Percentiles rank a stretch among this genome's conserved stretches.
Conservation (phyloP, 2,329 filamentous ascomycete genomes). For the Coniochaeta sp. region DNA sequence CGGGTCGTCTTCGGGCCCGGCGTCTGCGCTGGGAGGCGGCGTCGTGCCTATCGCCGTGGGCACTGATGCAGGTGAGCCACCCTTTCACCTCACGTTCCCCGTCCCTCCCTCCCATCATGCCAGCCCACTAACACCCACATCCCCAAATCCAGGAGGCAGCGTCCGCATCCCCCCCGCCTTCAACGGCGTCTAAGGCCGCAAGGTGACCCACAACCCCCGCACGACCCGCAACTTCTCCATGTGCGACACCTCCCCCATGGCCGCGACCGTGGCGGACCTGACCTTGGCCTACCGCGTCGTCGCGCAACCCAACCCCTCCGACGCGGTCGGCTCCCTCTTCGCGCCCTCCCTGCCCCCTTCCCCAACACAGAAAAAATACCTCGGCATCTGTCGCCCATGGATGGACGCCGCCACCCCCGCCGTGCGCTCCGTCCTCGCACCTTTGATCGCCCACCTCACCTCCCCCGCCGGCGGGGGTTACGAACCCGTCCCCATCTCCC, state of each 20-base stretch:
- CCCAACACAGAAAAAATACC: slow-evolving; percentile 43
- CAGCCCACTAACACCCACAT: not conserved
- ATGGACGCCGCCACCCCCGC: slow-evolving; percentile 58
- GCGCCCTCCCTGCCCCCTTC: slow-evolving; percentile 41
- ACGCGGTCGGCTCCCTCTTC: slow-evolving; percentile 56
- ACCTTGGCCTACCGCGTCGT: slow-evolving; percentile 77
- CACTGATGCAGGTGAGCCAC: slow-evolving; percentile 47
- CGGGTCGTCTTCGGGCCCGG: slow-evolving; percentile 72
- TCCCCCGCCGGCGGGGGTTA: slow-evolving; percentile 43
- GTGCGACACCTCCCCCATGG: slow-evolving; percentile 67
- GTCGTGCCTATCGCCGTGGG: slow-evolving; percentile 70
- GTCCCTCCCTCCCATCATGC: no score
- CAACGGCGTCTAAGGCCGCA: slow-evolving; percentile 77
- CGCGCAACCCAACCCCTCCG: slow-evolving; percentile 60
- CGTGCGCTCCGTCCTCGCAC: slow-evolving; percentile 56
- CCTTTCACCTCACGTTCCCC: not conserved
- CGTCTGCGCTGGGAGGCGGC: slow-evolving; percentile 61
- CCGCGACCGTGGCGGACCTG: slow-evolving; percentile 68
- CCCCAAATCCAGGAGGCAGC: slow-evolving; percentile 51
- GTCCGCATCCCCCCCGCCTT: slow-evolving; percentile 67
- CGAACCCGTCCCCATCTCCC: slow-evolving; percentile 48
- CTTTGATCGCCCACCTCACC: slow-evolving; percentile 51
- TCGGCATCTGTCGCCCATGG: slow-evolving; percentile 66
- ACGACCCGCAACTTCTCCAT: slow-evolving; percentile 46
- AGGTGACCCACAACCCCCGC: slow-evolving; percentile 67